These are phyloP conservation scores for Diaporthe citrichinensis DNA, from an alignment of 2,329 filamentous ascomycete species.

Conservation along the genomic window DNA sequence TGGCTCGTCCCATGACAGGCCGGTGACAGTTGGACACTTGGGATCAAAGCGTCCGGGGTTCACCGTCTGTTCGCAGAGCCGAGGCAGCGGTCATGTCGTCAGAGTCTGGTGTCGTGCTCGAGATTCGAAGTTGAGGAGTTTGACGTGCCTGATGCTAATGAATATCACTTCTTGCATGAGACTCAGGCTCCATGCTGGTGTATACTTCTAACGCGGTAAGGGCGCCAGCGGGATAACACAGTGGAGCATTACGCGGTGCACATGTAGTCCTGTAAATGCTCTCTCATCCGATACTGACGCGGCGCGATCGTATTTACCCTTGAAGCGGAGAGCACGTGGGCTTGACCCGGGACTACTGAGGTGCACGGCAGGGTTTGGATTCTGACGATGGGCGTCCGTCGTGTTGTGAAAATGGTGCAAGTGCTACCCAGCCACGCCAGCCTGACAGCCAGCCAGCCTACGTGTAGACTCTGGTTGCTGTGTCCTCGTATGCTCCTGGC, in stretches of 20 bases:
- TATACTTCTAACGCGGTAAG: slow-evolving; percentile 27
- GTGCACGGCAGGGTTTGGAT: slow-evolving; percentile 23
- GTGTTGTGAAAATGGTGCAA: neutral
- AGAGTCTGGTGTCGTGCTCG: neutral
- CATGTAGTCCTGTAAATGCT: neutral
- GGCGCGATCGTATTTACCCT: slow-evolving; percentile 31
- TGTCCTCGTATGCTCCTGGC: slow-evolving; percentile 23
- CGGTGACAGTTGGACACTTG: slow-evolving; percentile 2
- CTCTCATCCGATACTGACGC: slow-evolving; percentile 39
- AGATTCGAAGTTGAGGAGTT: neutral
- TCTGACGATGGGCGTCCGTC: neutral
- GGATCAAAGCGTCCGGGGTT: slow-evolving; percentile 8
- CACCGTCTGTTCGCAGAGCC: slow-evolving; percentile 29
- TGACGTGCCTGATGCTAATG: slow-evolving; percentile 20
- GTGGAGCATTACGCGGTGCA: slow-evolving; percentile 5
- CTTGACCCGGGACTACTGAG: slow-evolving; percentile 4
- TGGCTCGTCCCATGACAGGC: slow-evolving; percentile 14
- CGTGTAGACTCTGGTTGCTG: slow-evolving; percentile 6
- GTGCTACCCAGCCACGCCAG: slow-evolving; percentile 12
- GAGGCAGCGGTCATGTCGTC: neutral
- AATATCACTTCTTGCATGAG: slow-evolving; percentile 25
- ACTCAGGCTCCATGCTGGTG: slow-evolving; percentile 14
- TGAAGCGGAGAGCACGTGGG: slow-evolving; percentile 28
- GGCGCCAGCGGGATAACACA: neutral
- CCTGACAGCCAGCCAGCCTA: neutral